Conservation (phyloP, 495 filamentous ascomycete genomes). For the Margaritispora aquatica region DNA sequence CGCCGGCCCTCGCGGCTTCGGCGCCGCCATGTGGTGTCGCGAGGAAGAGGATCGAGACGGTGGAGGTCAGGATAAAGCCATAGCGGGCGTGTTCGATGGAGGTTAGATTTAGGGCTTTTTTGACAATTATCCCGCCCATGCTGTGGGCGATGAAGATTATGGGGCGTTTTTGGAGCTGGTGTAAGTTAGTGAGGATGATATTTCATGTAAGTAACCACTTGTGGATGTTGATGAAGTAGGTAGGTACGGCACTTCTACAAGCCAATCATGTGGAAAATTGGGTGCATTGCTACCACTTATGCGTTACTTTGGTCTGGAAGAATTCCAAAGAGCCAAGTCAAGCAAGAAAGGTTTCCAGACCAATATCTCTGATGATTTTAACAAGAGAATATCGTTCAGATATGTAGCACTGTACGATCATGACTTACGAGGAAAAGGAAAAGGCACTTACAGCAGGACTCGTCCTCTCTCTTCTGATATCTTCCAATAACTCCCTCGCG, state of each 20-base stretch:
- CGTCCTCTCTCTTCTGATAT: neutral
- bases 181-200: neutral
- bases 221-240: too few species aligned
- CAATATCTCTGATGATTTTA: neutral
- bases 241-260: too few species aligned
- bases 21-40: constrained; percentile 43
- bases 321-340: too few species aligned
- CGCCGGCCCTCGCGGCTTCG: neutral
- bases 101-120: constrained; percentile 28
- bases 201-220: too few species aligned
- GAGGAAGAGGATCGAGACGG: constrained; percentile 38
- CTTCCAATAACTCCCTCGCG: constrained; percentile 8
- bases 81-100: constrained; percentile 17
- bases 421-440: neutral
- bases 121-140: constrained; percentile 43
- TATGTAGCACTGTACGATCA: neutral
- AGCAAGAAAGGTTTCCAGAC: too few species aligned
- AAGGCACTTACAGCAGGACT: neutral
- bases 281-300: too few species aligned
- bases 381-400: neutral
- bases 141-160: constrained; percentile 38
- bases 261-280: too few species aligned
- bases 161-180: constrained; percentile 14
- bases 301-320: too few species aligned
- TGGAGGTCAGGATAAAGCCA: constrained; percentile 26